These are phyloP conservation scores for Knoxia roxburghii DNA, from an alignment of 257 asterid species.

Conservation along the genomic window DNA sequence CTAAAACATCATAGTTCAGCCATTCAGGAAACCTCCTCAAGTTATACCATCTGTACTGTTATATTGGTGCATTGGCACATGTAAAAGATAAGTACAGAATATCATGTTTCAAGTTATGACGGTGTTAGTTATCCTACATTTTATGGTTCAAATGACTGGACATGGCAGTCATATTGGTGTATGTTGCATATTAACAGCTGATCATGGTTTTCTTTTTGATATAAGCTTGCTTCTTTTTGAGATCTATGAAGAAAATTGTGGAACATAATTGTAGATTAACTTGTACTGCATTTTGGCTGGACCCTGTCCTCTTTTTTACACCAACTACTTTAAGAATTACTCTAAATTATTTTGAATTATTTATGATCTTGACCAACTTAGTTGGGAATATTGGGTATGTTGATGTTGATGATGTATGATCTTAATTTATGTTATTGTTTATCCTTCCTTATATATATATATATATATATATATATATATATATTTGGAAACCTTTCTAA, in stretches of 20 bases:
- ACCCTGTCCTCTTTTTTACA: background rate
- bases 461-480: too few relatives aligned
- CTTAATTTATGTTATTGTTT: background rate
- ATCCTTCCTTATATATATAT: background rate
- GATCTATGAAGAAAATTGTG: conserved; percentile 3
- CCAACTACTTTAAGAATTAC: background rate
- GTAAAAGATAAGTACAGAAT: too few relatives aligned
- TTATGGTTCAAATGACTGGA: background rate
- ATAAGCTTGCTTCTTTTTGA: background rate
- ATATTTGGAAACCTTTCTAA: too few relatives aligned
- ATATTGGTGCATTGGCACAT: background rate
- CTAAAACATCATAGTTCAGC: too few relatives aligned
- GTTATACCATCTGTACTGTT: background rate
- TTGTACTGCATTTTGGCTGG: background rate
- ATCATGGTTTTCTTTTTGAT: background rate
- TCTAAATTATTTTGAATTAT: background rate
- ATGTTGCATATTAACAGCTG: background rate
- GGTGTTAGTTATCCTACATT: background rate
- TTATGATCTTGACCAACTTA: background rate
- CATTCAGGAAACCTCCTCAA: background rate
- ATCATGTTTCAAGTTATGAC: background rate
- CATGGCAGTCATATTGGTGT: background rate
- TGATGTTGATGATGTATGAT: too few relatives aligned
- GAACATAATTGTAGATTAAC: background rate
- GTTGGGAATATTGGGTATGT: too few relatives aligned